Conservation (phyloP, 1,284 basidiomycete genomes). For the Flammula alnicola region DNA sequence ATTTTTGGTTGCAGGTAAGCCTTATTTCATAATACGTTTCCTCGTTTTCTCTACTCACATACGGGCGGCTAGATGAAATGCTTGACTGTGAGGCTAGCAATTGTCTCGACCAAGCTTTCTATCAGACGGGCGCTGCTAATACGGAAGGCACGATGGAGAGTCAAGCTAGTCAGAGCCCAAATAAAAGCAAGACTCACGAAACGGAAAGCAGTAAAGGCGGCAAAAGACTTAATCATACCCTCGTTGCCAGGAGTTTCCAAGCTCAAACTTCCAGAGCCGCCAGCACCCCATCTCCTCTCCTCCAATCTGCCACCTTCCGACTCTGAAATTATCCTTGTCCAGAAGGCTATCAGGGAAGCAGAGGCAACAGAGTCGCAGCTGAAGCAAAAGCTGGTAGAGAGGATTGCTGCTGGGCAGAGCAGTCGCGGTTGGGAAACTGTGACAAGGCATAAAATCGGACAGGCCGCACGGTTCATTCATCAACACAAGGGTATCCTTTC, state of each 20-base stretch:
- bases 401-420: conserved; percentile 4
- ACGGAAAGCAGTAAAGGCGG: conserved; percentile 3
- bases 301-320: conserved; percentile 26
- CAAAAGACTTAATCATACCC: conserved; percentile 14
- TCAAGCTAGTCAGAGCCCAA: not conserved
- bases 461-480: conserved; percentile 17
- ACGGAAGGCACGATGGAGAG: conserved; percentile 2
- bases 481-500: conserved; percentile 22
- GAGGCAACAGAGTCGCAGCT: conserved; percentile 10
- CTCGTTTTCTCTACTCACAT: not conserved
- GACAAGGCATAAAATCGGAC: conserved; percentile 19
- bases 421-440: conserved; percentile 16
- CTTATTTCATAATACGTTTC: not conserved
- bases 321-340: conserved; percentile 11
- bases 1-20: conserved; percentile 1
- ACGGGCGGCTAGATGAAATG: conserved; percentile 2
- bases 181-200: conserved; percentile 5
- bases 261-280: conserved; percentile 21
- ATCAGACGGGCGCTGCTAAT: not conserved
- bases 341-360: conserved; percentile 17
- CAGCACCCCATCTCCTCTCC: conserved; percentile 21
- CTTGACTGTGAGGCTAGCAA: conserved; percentile 4
- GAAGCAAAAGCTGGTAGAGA: conserved; percentile 4
- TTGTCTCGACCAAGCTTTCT: conserved; percentile 3
- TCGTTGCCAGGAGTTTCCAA: conserved; percentile 22